Evolutionary conservation across 2,329 filamentous ascomycete genomes (phyloP).

Genomic region (Fusarium verticillioides): DNA sequence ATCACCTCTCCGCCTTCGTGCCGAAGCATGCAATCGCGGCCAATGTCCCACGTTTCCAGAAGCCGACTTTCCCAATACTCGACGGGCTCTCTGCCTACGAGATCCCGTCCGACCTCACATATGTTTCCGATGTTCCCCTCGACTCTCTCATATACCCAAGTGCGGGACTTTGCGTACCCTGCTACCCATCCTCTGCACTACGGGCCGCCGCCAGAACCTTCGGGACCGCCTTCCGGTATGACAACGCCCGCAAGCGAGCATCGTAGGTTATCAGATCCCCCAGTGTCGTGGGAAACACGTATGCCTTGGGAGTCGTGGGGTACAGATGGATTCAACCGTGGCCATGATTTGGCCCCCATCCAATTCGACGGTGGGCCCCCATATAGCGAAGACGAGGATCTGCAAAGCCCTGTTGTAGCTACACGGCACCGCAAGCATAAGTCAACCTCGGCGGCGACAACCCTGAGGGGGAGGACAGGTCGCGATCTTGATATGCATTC

Average conservation of each 20-base stretch:
- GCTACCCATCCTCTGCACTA: conserved; percentile 88
- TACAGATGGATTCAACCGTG: conserved; percentile 66
- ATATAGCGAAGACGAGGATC: conserved; percentile 94
- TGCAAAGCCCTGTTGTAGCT: conserved; percentile 90
- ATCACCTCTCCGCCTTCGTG: conserved; percentile 68
- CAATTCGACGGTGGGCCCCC: conserved; percentile 89
- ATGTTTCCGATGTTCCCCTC: conserved; percentile 87
- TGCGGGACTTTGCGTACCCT: conserved; percentile 96
- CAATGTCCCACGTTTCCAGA: conserved; percentile 81
- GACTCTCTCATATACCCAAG: conserved; percentile 85
- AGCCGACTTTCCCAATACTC: conserved; percentile 88
- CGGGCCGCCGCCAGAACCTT: conserved; percentile 83
- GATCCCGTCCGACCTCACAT: conserved; percentile 83
- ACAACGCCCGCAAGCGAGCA: conserved; percentile 88
- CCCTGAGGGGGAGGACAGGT: conserved; percentile 56
- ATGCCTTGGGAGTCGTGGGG: conserved; percentile 69
- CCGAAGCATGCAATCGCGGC: conserved; percentile 69
- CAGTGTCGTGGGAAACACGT: conserved; percentile 77
- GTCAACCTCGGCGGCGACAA: conserved; percentile 67
- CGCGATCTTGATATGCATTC: conserved; percentile 58
- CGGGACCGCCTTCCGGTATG: conserved; percentile 76
- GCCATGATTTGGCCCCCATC: conserved; percentile 81
- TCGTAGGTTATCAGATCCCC: conserved; percentile 85
- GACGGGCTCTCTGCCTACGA: conserved; percentile 71
- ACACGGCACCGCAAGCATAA: conserved; percentile 89